Conservation (phyloP, 2,329 filamentous ascomycete genomes). For the Xylariaceae sp. region DNA sequence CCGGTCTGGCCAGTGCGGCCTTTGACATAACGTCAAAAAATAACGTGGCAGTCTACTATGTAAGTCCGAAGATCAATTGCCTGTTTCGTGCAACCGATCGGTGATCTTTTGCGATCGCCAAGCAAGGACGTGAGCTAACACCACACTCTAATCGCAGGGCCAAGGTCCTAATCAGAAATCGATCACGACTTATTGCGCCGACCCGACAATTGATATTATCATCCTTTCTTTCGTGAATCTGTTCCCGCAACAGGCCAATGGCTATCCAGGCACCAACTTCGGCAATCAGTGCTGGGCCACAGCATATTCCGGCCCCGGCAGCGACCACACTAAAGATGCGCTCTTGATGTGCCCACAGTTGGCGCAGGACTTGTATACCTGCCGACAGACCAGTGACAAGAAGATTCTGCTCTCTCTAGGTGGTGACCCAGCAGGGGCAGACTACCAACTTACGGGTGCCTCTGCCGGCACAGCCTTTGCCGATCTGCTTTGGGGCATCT, state of each 20-base stretch:
- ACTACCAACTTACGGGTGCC: constrained; percentile 35
- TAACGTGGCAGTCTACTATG: constrained; percentile 40
- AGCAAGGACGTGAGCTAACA: neutral
- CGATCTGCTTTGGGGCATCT: constrained; percentile 37
- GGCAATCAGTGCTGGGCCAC: constrained; percentile 35
- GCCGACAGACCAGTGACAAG: constrained; percentile 35
- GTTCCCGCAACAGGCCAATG: constrained; percentile 38
- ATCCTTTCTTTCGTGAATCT: constrained; percentile 37
- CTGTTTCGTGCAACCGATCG: neutral
- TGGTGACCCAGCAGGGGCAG: constrained; percentile 26
- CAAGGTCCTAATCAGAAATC: constrained; percentile 33
- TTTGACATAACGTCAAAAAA: constrained; percentile 30
- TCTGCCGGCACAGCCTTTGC: constrained; percentile 35
- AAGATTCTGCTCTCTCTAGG: constrained; percentile 41
- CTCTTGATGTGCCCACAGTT: constrained; percentile 22
- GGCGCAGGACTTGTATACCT: constrained; percentile 35
- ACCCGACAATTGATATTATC: constrained; percentile 37
- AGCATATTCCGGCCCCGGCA: constrained; percentile 27
- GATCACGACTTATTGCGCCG: constrained; percentile 34
- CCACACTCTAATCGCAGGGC: constrained; percentile 26
- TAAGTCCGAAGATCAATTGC: constrained; percentile 16
- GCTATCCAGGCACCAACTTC: constrained; percentile 36
- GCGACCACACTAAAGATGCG: neutral
- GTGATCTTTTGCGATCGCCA: neutral
- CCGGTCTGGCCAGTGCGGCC: constrained; percentile 1